Evolutionary conservation across 1,139 yeast species (phyloP), one percentile per base, ranked within the genome.

Genomic region (Candida sp.): DNA sequence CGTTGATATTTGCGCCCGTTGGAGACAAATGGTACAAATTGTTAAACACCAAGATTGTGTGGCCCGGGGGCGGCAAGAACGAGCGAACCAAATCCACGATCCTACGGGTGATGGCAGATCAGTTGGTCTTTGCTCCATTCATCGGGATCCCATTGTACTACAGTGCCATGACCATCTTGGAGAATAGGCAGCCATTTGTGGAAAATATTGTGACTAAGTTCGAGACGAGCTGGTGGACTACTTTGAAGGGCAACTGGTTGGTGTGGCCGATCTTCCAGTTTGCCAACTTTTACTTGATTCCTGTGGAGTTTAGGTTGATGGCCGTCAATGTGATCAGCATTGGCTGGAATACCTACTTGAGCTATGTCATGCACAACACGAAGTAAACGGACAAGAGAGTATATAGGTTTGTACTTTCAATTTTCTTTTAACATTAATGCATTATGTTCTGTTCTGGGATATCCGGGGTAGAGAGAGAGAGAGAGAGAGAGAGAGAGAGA

Each of bases 231-330:
- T 85, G 85, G 82, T 76, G 81, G 82, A 68, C 72, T 5, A 89
- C 96, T 0, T 68, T 90, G 42, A 56, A 72, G 32, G 80, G 88
- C 32, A 91, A 90, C 65, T 92, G 97, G 96, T 58, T 77, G 45
- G 88, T 92, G 7, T 92, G 98, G 98, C 98, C 97, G 0, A 72
- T 82, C 0, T 86, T 92, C 61, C 98, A 92, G 68, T 55, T 81
- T 47, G 60, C 84, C 52, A 93, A 93, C 67, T 90, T 93, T 62
- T 77, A 82, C 44, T 61, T 88, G 11, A 80, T 90, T 3, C 97
- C 97, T 0, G 81, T 86, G 3, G 84, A 84, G 42, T 82, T 81
- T 60, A 78, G 96, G 38, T 69, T 92, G 50, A 61, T 89, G 45
- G 77, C 85, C 4, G 96, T 89, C 37, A 90, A 91, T 61, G 57